phyloP scores from a whole-genome alignment of 257 asterid genomes.

The Gentiana straminea region DNA sequence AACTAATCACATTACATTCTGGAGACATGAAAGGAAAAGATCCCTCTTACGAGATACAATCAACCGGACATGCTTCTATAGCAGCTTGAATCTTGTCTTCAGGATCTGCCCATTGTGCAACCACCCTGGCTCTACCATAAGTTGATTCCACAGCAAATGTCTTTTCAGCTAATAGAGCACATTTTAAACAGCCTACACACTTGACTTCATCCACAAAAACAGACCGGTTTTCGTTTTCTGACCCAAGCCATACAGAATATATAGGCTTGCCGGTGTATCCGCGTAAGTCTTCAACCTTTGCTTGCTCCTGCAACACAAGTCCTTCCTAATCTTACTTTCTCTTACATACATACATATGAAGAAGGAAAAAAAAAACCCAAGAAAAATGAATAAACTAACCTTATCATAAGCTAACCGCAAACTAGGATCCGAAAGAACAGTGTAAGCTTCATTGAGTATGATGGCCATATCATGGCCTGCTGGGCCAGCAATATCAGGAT shows the following conservation, averaged over 20 bases:
- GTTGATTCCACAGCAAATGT: slow-evolving; percentile 80
- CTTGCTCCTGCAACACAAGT: slow-evolving; percentile 45
- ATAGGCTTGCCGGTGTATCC: slow-evolving; percentile 86
- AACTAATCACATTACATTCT: background rate
- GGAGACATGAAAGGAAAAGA: background rate
- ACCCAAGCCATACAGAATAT: slow-evolving; percentile 66
- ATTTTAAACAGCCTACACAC: slow-evolving; percentile 86
- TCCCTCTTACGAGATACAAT: slow-evolving; percentile 75
- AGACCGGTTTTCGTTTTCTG: slow-evolving; percentile 60
- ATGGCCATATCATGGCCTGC: slow-evolving; percentile 93
- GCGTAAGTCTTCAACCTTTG: slow-evolving; percentile 63
- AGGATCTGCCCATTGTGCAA: slow-evolving; percentile 93
- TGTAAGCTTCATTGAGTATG: slow-evolving; percentile 78
- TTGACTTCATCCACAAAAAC: slow-evolving; percentile 90
- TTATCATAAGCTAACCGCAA: slow-evolving; percentile 69
- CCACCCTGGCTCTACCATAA: slow-evolving; percentile 82
- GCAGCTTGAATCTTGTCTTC: slow-evolving; percentile 74
- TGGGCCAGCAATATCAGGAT: slow-evolving; percentile 86
- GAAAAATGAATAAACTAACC: slow-evolving; percentile 20
- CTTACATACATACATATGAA: too few species aligned
- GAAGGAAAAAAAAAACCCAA: too few species aligned
- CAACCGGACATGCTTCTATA: slow-evolving; percentile 73
- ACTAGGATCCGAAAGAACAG: slow-evolving; percentile 64
- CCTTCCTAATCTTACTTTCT: too few species aligned
- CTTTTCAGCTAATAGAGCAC: slow-evolving; percentile 74